phyloP scores from a whole-genome alignment of 2,329 filamentous ascomycete species.

The Penicillium sclerotigenum region DNA sequence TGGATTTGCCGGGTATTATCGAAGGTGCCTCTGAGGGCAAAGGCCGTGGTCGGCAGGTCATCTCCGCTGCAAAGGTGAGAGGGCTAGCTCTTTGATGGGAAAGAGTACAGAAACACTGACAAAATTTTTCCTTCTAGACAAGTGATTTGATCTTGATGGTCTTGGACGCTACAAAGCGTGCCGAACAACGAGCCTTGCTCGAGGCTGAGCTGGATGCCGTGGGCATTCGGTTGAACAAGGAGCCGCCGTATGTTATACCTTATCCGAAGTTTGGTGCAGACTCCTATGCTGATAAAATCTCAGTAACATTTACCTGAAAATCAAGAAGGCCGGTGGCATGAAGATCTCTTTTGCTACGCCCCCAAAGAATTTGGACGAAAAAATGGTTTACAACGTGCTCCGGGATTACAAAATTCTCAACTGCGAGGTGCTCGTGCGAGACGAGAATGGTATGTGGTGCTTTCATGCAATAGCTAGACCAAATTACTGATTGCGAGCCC shows the following conservation, averaged over 20 bases:
- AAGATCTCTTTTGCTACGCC: conserved; percentile 94
- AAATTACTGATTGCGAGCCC: neutral
- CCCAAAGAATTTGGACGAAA: conserved; percentile 90
- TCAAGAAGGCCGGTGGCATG: conserved; percentile 94
- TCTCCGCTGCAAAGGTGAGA: conserved; percentile 80
- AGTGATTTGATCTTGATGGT: conserved; percentile 97
- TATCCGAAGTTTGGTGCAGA: neutral
- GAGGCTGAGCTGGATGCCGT: conserved; percentile 94
- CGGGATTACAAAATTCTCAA: conserved; percentile 99
- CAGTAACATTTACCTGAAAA: conserved; percentile 95
- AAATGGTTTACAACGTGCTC: conserved; percentile 96
- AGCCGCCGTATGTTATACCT: conserved; percentile 67
- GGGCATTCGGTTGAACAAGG: conserved; percentile 86
- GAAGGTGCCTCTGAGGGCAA: conserved; percentile 96
- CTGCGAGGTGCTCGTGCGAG: conserved; percentile 90
- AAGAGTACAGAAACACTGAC: neutral
- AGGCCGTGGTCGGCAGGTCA: conserved; percentile 91
- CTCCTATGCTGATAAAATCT: neutral
- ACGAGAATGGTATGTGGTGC: conserved; percentile 65
- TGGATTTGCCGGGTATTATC: conserved; percentile 97
- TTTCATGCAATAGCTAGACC: neutral
- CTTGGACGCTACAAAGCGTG: conserved; percentile 91
- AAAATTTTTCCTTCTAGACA: conserved; percentile 50
- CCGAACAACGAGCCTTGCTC: conserved; percentile 83
- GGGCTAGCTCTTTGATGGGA: neutral